Evolutionary conservation across 192 early-diverging fungal species (phyloP).

Genomic region (Allomyces macrogynus): DNA sequence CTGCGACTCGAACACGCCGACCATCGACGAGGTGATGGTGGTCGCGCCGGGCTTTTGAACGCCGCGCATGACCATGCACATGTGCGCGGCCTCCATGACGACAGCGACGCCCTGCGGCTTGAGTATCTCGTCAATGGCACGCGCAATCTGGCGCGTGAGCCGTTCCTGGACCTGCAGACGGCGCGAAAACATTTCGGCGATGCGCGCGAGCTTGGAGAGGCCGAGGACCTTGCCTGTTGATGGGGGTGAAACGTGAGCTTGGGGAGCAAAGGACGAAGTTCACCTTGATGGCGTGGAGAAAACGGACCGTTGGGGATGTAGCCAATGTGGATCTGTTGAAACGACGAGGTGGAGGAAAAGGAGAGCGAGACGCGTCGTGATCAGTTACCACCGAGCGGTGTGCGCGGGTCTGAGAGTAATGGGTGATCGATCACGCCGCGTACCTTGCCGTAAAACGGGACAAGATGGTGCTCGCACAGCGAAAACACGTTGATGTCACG

Average conservation of each 20-base stretch:
- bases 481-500: slow-evolving; percentile 90
- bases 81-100: slow-evolving; percentile 87
- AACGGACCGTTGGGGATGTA: slow-evolving; percentile 66
- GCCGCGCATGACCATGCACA: slow-evolving; percentile 96
- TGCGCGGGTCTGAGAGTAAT: not conserved
- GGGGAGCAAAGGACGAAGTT: too few relatives aligned
- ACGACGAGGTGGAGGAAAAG: slow-evolving; percentile 3
- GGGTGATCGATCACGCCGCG: not conserved
- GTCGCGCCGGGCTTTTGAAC: slow-evolving; percentile 90
- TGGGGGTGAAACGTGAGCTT: too few relatives aligned
- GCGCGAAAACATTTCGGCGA: slow-evolving; percentile 95
- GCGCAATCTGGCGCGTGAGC: slow-evolving; percentile 91
- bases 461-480: slow-evolving; percentile 96
- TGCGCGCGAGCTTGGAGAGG: slow-evolving; percentile 85
- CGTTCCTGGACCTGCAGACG: slow-evolving; percentile 94
- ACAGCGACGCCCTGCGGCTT: slow-evolving; percentile 94
- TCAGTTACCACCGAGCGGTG: not conserved
- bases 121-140: slow-evolving; percentile 71
- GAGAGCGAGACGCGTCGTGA: not conserved
- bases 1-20: slow-evolving; percentile 77
- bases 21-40: slow-evolving; percentile 88
- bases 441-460: slow-evolving; percentile 93
- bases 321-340: slow-evolving; percentile 61
- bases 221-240: slow-evolving; percentile 58
- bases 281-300: too few relatives aligned